Base-by-base conservation (phyloP, 257 asterid genomes). In the Cinchona pubescens region DNA sequence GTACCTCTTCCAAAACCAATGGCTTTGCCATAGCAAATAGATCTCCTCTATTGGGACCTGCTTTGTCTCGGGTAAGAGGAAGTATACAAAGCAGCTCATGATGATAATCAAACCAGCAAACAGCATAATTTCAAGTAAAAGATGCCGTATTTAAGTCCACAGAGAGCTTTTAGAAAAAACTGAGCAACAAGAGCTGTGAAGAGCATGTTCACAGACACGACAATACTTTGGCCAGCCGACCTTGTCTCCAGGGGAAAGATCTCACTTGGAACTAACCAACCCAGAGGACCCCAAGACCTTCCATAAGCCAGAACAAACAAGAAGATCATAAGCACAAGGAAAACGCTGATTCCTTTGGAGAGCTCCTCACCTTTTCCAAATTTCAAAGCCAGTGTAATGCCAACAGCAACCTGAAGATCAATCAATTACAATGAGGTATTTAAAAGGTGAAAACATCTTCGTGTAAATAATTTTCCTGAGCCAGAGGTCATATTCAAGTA, bases 31-130 rank as follows among this genome's bases (percentile, higher is more conserved):
- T 34, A 94, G 80, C 79, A 94, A 64, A 72, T 94, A 82, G 53
- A 90, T 83, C 89, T 94, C 98, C 80, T 94, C 98, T 30, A 94
- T 92, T 5, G 98, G 98, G 10, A 94, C 96, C 81, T 94, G 98
- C 83, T 94, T 91, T 5, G 97, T 94, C 87, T 94, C 98, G 0
- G 97, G 98, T 87, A 94, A 53, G 59, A 94, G 87, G 79, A 94
- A 87, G 90, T 49, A 90, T 49, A 94, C 79, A 63, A 94, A 94
- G 83, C 81, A 62, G 62, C 83, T 86, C 98, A 92, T 93, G 72
- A 77, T 23, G 69, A 85, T 30, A 14, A 94, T 94, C 86, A 92
- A 76, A 12, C 73, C 83, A 0, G 91, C 98, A 0, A 94, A 94
- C 11, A 94, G 79, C 78, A 94, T n/a, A n/a, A n/a, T n/a, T n/a